Evolutionary conservation across 2,329 filamentous ascomycete genomes (phyloP).

Genomic region (Triangularia setosa): DNA sequence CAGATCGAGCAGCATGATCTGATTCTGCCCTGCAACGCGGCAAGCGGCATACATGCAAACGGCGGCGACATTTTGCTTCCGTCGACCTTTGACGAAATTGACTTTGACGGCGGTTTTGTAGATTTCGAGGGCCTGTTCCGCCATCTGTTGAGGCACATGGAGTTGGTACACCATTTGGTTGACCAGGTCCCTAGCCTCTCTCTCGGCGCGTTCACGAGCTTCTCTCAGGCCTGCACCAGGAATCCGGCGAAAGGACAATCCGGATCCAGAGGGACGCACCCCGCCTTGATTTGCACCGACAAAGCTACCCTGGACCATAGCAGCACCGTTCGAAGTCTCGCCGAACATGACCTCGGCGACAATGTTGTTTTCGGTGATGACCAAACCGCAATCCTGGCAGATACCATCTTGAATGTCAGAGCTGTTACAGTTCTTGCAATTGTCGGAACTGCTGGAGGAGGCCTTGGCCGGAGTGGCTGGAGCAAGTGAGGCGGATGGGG

Average conservation of each 20-base stretch:
- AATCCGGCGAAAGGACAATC: conserved; percentile 56
- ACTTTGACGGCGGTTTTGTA: conserved; percentile 71
- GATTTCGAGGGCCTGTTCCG: conserved; percentile 64
- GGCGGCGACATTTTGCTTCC: conserved; percentile 79
- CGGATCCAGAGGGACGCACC: conserved; percentile 57
- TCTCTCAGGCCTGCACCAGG: conserved; percentile 52
- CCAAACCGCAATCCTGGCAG: conserved; percentile 79
- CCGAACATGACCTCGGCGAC: conserved; percentile 90
- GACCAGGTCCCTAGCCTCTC: conserved; percentile 56
- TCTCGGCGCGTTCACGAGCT: conserved; percentile 56
- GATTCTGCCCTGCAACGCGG: conserved; percentile 72
- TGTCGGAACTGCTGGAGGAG: conserved; percentile 48
- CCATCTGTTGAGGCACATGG: conserved; percentile 56
- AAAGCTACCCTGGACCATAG: conserved; percentile 85
- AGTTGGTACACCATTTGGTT: conserved; percentile 60
- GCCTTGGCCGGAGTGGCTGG: conserved; percentile 27
- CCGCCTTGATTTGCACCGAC: conserved; percentile 82
- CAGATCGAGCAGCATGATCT: conserved; percentile 91
- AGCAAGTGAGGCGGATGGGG: conserved; percentile 9
- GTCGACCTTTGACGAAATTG: conserved; percentile 82
- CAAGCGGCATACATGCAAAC: conserved; percentile 89
- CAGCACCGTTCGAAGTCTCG: conserved; percentile 79
- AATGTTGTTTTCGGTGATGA: conserved; percentile 82
- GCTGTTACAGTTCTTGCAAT: conserved; percentile 50
- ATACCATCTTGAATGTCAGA: conserved; percentile 62